Base-by-base conservation (phyloP, 2,329 filamentous ascomycete genomes). In the Colletotrichum kahawae region DNA sequence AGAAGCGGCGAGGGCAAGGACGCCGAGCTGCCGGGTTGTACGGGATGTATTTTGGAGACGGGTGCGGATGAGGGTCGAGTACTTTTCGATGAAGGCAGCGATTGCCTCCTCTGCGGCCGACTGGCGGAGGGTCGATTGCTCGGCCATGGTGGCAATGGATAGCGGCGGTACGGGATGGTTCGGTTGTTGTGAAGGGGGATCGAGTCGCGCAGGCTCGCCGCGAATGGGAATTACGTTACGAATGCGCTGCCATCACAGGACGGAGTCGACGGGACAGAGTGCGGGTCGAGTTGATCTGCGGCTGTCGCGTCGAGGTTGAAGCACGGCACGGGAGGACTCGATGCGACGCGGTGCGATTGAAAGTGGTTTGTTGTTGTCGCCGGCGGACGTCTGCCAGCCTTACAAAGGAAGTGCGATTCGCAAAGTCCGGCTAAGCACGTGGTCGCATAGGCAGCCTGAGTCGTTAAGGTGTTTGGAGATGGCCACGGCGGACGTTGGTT, bases 91-190 rank as follows among this genome's bases (percentile, higher is more conserved):
- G 70, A 95, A 91, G 57, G 88, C 87, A 38, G 91, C 88, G 81
- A 95, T 87, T 80, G 93, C 90, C 84, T 94, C 92, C 83, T 94
- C 90, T 79, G 91, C 90, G 63, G 87, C 89, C 79, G 90, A 90
- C 79, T 89, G 87, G 78, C 92, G 92, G 79, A 98, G 89, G 7
- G 94, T 98, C 71, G 96, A 98, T 87, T 98, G 96, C 62, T 70
- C 65, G 77, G 90, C 93, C 77, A 75, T 75, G 29, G 64, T 56
- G 66, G 64, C 54, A 65, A 95, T 95, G 96, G 98, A 34, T 98
- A 74, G 74, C 81, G 70, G 27, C 36, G 43, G 14, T 59, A 65
- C 27, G 57, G 27, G 24, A 51, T 27, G 34, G 48, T 56, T 69
- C 29, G 33, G 34, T 64, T 9, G 34, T 51, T 14, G 51, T 71